phyloP scores from a whole-genome alignment of 2,329 filamentous ascomycete genomes.

The Botrytis fabae region DNA sequence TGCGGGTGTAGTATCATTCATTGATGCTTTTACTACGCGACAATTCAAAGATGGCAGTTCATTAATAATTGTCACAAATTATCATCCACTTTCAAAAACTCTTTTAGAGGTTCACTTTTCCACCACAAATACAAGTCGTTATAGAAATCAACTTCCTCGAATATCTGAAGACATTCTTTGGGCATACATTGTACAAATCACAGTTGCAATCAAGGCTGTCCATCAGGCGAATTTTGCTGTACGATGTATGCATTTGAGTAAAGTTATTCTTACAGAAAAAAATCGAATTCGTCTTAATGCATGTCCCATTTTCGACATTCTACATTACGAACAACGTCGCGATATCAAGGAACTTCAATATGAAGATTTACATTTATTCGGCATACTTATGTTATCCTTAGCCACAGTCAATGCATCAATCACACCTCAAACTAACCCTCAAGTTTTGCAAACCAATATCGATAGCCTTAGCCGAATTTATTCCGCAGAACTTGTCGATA shows the following conservation, averaged over 20 bases:
- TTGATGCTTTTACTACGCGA: constrained; percentile 90
- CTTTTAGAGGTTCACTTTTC: constrained; percentile 77
- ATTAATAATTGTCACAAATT: constrained; percentile 89
- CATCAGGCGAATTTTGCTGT: constrained; percentile 81
- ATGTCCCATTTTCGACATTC: constrained; percentile 86
- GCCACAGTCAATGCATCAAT: constrained; percentile 64
- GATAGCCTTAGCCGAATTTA: constrained; percentile 78
- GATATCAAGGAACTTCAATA: constrained; percentile 76
- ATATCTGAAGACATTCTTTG: constrained; percentile 77
- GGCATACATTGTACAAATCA: constrained; percentile 90
- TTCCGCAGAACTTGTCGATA: constrained; percentile 74
- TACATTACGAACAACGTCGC: constrained; percentile 73
- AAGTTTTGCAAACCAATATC: constrained; percentile 64
- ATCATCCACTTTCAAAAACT: constrained; percentile 87
- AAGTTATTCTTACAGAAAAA: constrained; percentile 87
- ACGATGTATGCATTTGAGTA: constrained; percentile 80
- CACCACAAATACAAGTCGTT: constrained; percentile 39
- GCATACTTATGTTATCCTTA: constrained; percentile 78
- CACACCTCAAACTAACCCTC: constrained; percentile 33
- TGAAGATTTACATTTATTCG: constrained; percentile 83
- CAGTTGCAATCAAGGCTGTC: constrained; percentile 82
- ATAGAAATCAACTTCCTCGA: constrained; percentile 42
- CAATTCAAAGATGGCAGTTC: constrained; percentile 88
- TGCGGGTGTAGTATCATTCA: constrained; percentile 78
- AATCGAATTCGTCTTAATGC: constrained; percentile 85